phyloP scores from a whole-genome alignment of 805 yeast genomes.

The Millerozyma acaciae region DNA sequence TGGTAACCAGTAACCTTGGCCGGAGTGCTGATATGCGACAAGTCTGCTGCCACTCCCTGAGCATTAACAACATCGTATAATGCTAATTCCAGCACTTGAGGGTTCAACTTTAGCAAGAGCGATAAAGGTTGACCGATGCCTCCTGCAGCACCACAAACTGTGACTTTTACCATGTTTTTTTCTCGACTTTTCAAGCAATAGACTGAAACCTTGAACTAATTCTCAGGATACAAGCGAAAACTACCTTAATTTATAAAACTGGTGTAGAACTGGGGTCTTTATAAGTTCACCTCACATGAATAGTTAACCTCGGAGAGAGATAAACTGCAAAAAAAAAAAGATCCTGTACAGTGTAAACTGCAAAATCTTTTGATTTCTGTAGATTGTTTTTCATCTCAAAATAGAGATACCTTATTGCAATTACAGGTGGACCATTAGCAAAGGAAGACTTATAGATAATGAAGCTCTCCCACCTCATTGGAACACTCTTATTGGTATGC shows the following conservation, averaged over 20 bases:
- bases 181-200: neutral
- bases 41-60: slow-evolving; percentile 45
- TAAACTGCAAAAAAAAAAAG: too few relatives aligned
- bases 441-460: too few relatives aligned
- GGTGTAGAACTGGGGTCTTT: slow-evolving; percentile 1
- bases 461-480: neutral
- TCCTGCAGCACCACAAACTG: slow-evolving; percentile 49
- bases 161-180: slow-evolving; percentile 37
- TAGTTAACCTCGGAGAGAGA: too few relatives aligned
- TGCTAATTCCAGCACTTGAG: slow-evolving; percentile 35
- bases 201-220: neutral
- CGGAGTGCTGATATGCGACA: slow-evolving; percentile 39
- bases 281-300: too few relatives aligned
- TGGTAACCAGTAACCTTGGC: slow-evolving; percentile 40
- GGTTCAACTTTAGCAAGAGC: slow-evolving; percentile 38
- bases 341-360: too few relatives aligned
- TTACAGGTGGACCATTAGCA: too few relatives aligned
- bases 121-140: slow-evolving; percentile 48
- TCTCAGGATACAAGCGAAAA: neutral
- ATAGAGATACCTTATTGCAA: too few relatives aligned
- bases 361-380: too few relatives aligned
- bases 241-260: neutral
- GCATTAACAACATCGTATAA: slow-evolving; percentile 44
- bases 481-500: neutral
- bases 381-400: too few relatives aligned